Evolutionary conservation across 1,284 basidiomycete genomes (phyloP).

Genomic region (Ustilago nuda): DNA sequence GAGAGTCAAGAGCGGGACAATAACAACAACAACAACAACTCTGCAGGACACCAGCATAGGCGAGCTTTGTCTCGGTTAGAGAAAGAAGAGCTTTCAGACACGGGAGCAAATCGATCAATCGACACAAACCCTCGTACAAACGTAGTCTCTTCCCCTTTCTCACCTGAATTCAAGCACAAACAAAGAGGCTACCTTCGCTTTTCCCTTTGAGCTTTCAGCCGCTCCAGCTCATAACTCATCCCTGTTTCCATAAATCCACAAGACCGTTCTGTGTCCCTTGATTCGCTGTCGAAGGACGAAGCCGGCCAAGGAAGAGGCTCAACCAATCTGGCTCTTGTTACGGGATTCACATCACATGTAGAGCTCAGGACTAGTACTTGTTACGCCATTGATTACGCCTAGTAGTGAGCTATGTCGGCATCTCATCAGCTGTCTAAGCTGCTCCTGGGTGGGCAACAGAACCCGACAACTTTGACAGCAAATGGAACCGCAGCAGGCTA

Average conservation of each 20-base stretch:
- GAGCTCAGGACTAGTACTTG: background rate
- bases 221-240: slow-evolving; percentile 2
- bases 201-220: slow-evolving; percentile 23
- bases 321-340: background rate
- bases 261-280: background rate
- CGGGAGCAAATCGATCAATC: slow-evolving; percentile 5
- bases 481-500: background rate
- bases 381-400: too few species aligned
- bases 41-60: background rate
- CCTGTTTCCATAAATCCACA: background rate
- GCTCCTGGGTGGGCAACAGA: background rate
- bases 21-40: background rate
- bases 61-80: slow-evolving; percentile 9
- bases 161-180: slow-evolving; percentile 5
- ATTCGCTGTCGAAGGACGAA: background rate
- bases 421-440: background rate
- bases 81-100: background rate
- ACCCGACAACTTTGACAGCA: slow-evolving; percentile 1
- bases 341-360: background rate
- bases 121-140: background rate
- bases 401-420: background rate
- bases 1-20: background rate
- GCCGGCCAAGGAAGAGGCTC: background rate
- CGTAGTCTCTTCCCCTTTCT: background rate
- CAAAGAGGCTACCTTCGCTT: background rate